Evolutionary conservation across 208 protist species (phyloP).

Genomic region (Acanthamoeba divionensis): DNA sequence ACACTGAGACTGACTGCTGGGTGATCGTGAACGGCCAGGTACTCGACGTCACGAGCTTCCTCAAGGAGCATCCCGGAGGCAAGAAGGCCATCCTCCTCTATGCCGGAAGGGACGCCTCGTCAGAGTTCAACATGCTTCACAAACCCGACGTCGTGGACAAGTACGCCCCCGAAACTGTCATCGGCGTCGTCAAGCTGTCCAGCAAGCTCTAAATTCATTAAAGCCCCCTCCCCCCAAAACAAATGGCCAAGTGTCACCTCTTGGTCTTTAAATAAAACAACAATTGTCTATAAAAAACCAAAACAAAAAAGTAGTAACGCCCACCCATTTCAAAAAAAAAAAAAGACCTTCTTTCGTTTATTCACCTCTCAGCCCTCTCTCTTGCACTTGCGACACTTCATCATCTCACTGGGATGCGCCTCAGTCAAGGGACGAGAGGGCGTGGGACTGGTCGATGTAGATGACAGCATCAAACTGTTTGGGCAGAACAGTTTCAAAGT

Average conservation of each 20-base stretch:
- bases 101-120: too few species aligned
- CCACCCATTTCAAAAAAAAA: too few species aligned
- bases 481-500: not conserved
- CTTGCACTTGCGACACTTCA: not conserved
- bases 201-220: not conserved
- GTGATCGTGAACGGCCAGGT: conserved; percentile 46
- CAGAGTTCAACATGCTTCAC: not conserved
- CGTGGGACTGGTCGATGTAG: conserved; percentile 34
- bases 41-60: conserved; percentile 18
- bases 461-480: conserved; percentile 58
- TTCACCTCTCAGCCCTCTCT: not conserved
- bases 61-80: conserved; percentile 47
- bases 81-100: too few species aligned
- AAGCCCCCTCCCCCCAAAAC: not conserved
- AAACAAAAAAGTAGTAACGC: not conserved
- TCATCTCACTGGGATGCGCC: not conserved
- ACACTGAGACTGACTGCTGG: conserved; percentile 17
- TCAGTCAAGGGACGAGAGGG: conserved; percentile 49
- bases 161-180: not conserved
- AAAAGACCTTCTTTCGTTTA: not conserved
- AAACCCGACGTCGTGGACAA: not conserved
- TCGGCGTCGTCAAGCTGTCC: not conserved
- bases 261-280: too few species aligned
- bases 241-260: not conserved
- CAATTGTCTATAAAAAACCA: not conserved